Conservation (phyloP, 2,329 filamentous ascomycete species). For the Botryosphaeria dothidea region DNA sequence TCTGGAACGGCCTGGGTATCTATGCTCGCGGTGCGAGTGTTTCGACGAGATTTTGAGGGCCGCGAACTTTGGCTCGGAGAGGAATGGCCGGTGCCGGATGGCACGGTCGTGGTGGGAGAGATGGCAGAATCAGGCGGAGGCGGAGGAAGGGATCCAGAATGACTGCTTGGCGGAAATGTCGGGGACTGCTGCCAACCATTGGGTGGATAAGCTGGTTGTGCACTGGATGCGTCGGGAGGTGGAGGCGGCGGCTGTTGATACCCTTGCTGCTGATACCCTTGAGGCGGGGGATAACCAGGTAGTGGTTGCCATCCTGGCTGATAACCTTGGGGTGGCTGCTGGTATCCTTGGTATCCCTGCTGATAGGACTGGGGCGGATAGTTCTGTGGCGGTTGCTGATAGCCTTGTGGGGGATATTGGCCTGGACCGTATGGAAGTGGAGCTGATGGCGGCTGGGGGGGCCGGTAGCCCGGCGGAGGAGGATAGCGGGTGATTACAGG, state of each 20-base stretch:
- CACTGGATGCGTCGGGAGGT: not conserved
- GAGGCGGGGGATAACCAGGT: constrained; percentile 21
- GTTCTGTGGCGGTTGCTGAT: constrained; percentile 25
- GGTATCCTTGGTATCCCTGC: constrained; percentile 28
- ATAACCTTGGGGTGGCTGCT: constrained; percentile 25
- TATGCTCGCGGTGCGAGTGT: constrained; percentile 9
- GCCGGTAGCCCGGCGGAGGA: constrained; percentile 49
- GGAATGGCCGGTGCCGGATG: not conserved
- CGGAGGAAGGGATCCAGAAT: not conserved
- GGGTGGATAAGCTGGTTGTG: constrained; percentile 5
- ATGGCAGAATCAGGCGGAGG: not conserved
- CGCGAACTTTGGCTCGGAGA: not conserved
- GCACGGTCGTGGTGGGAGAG: not conserved
- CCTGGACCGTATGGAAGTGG: constrained; percentile 17
- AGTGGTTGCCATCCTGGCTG: constrained; percentile 17
- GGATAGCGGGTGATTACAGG: constrained; percentile 53
- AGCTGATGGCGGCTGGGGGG: constrained; percentile 25
- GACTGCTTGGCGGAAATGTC: not conserved
- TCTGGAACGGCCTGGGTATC: constrained; percentile 3
- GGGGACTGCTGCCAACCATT: constrained; percentile 16
- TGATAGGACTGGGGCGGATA: constrained; percentile 27
- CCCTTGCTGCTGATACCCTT: constrained; percentile 28
- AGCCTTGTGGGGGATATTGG: constrained; percentile 27
- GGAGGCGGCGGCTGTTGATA: constrained; percentile 24
- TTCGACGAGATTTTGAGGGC: constrained; percentile 15